Base-by-base conservation (phyloP, 345 rosid genomes). In the Eucalyptus leucophloia region DNA sequence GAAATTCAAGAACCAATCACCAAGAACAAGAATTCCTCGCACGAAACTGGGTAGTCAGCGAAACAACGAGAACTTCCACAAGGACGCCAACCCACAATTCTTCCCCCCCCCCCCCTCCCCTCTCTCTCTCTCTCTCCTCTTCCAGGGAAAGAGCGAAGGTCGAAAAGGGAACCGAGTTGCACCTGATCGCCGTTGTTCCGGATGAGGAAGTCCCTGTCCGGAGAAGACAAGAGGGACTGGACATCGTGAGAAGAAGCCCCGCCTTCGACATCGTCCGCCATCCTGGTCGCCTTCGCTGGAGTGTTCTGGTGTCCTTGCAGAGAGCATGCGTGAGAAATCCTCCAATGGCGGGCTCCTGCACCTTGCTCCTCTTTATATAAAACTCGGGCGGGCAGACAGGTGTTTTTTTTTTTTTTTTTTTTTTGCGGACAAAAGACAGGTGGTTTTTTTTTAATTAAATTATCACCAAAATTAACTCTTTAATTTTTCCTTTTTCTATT, bases 101-200 rank as follows among this genome's bases (percentile, higher is more conserved):
- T 65, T 53, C 15, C 13, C 47, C 47, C 45, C 2, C 28, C 2
- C 2, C 12, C 10, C 13, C 5, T 1, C 54, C 9, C 23, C 24
- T 23, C 47, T 45, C 47, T 45, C 47, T 45, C 47, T 45, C 49
- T 23, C 28, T 16, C 3, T 26, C 10, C 9, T 34, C 26, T 23
- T 19, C 7, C 19, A 62, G 11, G 42, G 60, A 42, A 87, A 90
- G 45, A 16, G 87, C 11, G 4, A 19, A 50, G 19, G 58, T 4
- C 26, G 32, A 58, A 50, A 15, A 3, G 86, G 19, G 56, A 16
- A 83, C 10, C 28, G 24, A 89, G 16, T 4, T 4, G 11, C 16
- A 95, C 97, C 95, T 94, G 93, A 88, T 95, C 93, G 54, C 94
- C 95, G 89, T 94, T 88, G 90, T 93, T 96, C 49, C 96, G 95